Base-by-base conservation (phyloP, 805 yeast genomes). In the Phaffomyces thermotolerans region DNA sequence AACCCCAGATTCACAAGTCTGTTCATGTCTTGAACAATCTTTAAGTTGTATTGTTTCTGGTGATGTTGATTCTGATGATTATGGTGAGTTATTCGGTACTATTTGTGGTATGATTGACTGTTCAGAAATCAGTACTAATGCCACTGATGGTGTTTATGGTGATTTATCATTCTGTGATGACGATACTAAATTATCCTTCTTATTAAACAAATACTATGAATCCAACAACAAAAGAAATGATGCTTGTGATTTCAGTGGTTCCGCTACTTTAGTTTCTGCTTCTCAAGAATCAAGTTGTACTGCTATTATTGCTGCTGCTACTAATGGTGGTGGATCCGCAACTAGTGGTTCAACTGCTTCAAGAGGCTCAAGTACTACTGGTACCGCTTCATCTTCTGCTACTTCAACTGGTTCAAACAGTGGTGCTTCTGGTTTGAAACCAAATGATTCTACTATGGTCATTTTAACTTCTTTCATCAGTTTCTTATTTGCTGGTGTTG, bases 191-290 rank as follows among this genome's bases (percentile, higher is more conserved):
- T 72, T 86, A 54, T 76, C 82, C 43, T 85, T 64, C 65, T 63
- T 84, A 45, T 65, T 86, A 63, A 80, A 84, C 70, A 63, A 64
- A 49, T 85, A 85, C 71, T 84, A 83, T 65, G 65, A 65, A 43
- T 68, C 66, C 34, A 68, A 81, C 51, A 72, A 69, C 50, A 60
- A 62, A 40, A 49, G 53, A 39, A 44, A 62, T 2, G 63, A 75
- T 41, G 90, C 84, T 45, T 86, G 95, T 68, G 78, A 76, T 62
- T 86, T 84, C 63, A 60, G 60, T 44, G 91, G 95, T 43, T 72
- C 81, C 45, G 93, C 90, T 31, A 57, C 82, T n/a, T 45, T 76
- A 43, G 58, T 59, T 43, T 53, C 65, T 37, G 65, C 66, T 44
- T 60, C 74, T 30, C 49, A 65, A 38, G 54, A 66, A 9, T 43